Conservation (phyloP, 2,329 filamentous ascomycete species). For the Lecanoromycetidae sp. region DNA sequence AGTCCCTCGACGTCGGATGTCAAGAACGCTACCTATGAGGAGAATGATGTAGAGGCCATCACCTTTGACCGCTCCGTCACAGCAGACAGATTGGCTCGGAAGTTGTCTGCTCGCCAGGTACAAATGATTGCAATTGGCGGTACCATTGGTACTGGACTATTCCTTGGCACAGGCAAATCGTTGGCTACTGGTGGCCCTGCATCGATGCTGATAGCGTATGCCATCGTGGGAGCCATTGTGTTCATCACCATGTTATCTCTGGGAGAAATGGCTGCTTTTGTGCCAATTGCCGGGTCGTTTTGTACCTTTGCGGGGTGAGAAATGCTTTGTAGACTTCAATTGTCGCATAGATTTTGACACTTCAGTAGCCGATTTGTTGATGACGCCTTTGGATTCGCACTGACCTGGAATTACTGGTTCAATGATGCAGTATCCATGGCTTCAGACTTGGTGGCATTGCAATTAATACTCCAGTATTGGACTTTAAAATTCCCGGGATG, state of each 20-base stretch:
- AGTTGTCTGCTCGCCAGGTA: conserved; percentile 41
- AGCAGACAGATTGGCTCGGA: conserved; percentile 35
- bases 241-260: conserved; percentile 47
- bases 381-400: conserved; percentile 42
- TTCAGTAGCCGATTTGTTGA: conserved; percentile 36
- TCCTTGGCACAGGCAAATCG: conserved; percentile 50
- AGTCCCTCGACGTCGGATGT: background rate
- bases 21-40: background rate
- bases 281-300: conserved; percentile 43
- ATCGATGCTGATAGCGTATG: conserved; percentile 46
- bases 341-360: background rate
- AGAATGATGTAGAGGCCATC: background rate
- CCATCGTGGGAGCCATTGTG: conserved; percentile 46
- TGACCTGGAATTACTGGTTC: conserved; percentile 53
- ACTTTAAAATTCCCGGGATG: conserved; percentile 50
- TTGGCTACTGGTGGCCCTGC: conserved; percentile 49
- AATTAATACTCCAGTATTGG: conserved; percentile 51
- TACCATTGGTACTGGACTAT: conserved; percentile 50
- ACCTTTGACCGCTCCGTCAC: background rate
- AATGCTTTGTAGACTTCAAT: background rate
- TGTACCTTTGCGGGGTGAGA: conserved; percentile 43
- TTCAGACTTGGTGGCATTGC: conserved; percentile 47
- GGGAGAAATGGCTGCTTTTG: conserved; percentile 49
- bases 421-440: conserved; percentile 52
- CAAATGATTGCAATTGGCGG: conserved; percentile 50